Evolutionary conservation across 1,139 yeast genomes (phyloP).

Genomic region (Kurtzmaniella quercitrusa): DNA sequence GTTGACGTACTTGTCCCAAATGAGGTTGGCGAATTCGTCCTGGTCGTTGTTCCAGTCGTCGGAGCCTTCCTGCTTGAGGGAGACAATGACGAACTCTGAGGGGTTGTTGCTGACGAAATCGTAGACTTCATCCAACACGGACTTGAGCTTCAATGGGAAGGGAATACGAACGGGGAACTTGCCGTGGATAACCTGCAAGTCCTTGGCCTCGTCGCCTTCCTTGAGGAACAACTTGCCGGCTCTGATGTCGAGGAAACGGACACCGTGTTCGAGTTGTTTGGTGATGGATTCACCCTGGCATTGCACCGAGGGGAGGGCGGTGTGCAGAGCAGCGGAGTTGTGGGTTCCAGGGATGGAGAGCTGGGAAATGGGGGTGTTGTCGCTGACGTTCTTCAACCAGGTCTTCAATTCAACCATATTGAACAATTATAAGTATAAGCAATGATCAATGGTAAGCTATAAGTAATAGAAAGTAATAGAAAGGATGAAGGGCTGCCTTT

Average conservation of each 20-base stretch:
- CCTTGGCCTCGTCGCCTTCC: slow-evolving; percentile 45
- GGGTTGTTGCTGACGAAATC: slow-evolving; percentile 48
- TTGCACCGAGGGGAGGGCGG: slow-evolving; percentile 74
- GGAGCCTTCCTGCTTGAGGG: slow-evolving; percentile 72
- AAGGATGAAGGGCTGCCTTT: no score
- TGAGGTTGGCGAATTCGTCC: slow-evolving; percentile 63
- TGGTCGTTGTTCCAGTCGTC: slow-evolving; percentile 57
- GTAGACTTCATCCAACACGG: slow-evolving; percentile 54
- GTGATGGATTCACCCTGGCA: slow-evolving; percentile 65
- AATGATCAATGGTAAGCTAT: no score
- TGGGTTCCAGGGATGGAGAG: slow-evolving; percentile 79
- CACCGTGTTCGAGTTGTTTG: slow-evolving; percentile 66
- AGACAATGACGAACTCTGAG: slow-evolving; percentile 62
- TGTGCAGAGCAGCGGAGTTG: slow-evolving; percentile 70
- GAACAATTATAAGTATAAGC: no score
- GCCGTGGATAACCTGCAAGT: slow-evolving; percentile 70
- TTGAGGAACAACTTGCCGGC: slow-evolving; percentile 55
- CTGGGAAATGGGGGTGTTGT: slow-evolving; percentile 47
- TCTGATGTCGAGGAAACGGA: slow-evolving; percentile 69
- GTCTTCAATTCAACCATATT: slow-evolving; percentile 37
- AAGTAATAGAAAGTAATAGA: no score
- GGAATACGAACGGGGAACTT: slow-evolving; percentile 69
- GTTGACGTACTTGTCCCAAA: slow-evolving; percentile 58
- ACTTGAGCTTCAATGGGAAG: slow-evolving; percentile 48
- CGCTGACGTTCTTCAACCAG: slow-evolving; percentile 57